A percentile compares a stretch with the other conserved stretches of the same genome.
Conservation (phyloP, 495 filamentous ascomycete genomes). For the Talaromyces nanjingensis region DNA sequence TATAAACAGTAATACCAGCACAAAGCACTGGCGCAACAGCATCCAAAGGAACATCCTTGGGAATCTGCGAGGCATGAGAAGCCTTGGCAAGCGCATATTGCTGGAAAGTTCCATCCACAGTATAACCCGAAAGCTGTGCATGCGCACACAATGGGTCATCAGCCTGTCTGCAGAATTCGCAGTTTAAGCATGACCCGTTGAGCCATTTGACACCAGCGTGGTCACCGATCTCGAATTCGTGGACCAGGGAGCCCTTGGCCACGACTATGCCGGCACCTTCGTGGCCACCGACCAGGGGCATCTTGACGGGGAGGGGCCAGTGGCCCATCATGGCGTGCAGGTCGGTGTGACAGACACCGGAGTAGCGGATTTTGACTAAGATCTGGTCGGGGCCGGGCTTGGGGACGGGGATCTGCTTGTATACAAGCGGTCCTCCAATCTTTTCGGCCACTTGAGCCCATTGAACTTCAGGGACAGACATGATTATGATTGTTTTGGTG, state of each 20-base stretch:
- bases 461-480: slow-evolving; percentile 61
- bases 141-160: slow-evolving; percentile 61
- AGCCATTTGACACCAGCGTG: slow-evolving; percentile 76
- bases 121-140: slow-evolving; percentile 62
- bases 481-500: slow-evolving; percentile 10
- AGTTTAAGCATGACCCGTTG: slow-evolving; percentile 63
- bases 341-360: slow-evolving; percentile 86
- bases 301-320: slow-evolving; percentile 67
- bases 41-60: slow-evolving; percentile 61
- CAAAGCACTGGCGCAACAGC: slow-evolving; percentile 73
- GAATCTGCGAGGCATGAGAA: slow-evolving; percentile 65
- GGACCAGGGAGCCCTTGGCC: slow-evolving; percentile 60
- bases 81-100: slow-evolving; percentile 77
- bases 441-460: slow-evolving; percentile 81
- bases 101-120: slow-evolving; percentile 75
- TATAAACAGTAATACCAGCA: slow-evolving; percentile 90
- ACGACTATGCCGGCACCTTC: slow-evolving; percentile 78
- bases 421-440: slow-evolving; percentile 62
- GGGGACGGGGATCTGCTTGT: slow-evolving; percentile 73
- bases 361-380: slow-evolving; percentile 81
- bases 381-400: slow-evolving; percentile 79
- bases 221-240: slow-evolving; percentile 61
- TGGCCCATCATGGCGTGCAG: slow-evolving; percentile 77
- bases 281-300: slow-evolving; percentile 78
- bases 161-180: slow-evolving; percentile 59